Base-by-base conservation (phyloP, 441 rosid genomes). In the Corymbia citriodora region DNA sequence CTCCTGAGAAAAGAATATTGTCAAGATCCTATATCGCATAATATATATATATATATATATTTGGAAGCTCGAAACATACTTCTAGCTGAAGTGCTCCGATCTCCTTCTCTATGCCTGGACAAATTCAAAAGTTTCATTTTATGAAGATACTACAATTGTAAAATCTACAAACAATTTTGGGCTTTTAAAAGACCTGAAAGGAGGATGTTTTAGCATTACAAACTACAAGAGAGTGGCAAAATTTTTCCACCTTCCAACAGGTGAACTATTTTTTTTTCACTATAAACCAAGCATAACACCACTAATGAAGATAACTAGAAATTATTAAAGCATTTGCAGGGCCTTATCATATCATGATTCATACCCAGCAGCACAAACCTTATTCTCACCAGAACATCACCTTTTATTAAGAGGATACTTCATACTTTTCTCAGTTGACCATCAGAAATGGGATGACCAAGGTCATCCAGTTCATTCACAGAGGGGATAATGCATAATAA, bases 21-120 rank as follows among this genome's bases (percentile, higher is more conserved):
- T 93, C 82, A 94, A 90, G 91, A 79, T 55, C 85, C 85, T 79
- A 79, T 45, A 53, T 88, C 50, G 16, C 55, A 23, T 54, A 36
- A 36, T 82, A 87, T 45, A 48, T 5, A 59, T 65, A n/a, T 63
- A 36, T 81, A 88, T 87, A 55, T 72, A 53, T 61, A 23, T 57
- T 61, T 36, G 88, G 90, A 92, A 70, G 83, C 23, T 88, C 55
- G 65, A 13, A 53, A 89, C 83, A 89, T 94, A 98, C 99, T 95
- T 98, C 99, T 91, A 90, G 90, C 90, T 97, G 99, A 92, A 98
- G 95, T 25, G 96, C 94, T 88, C 93, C 93, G 88, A 97, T 97
- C 93, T 98, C 99, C 96, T 94, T 98, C 95, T 98, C 99, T 89
- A 98, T 89, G 87, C 99, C 99, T 98, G 88, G 45, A 61, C 25